These are phyloP conservation scores for Myxozyma vanderwaltii DNA, from an alignment of 805 yeast species.

Conservation along the genomic window DNA sequence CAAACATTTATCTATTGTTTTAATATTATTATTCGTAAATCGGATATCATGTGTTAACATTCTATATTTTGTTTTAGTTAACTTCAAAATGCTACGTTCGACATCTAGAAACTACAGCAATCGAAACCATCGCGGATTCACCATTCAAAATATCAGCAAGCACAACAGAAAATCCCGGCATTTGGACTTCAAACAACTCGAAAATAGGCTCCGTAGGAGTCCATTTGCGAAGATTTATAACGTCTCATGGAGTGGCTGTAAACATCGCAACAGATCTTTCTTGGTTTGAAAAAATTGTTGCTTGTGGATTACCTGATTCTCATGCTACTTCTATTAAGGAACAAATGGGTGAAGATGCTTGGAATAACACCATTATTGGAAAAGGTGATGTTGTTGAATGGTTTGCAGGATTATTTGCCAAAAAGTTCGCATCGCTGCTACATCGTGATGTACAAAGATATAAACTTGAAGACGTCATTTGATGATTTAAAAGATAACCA, in stretches of 20 bases:
- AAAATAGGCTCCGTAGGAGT: slow-evolving; percentile 91
- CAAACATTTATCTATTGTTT: too few relatives aligned
- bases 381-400: slow-evolving; percentile 2
- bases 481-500: too few relatives aligned
- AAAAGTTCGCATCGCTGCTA: background rate
- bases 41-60: too few relatives aligned
- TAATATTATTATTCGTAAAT: too few relatives aligned
- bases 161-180: slow-evolving; percentile 78
- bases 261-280: slow-evolving; percentile 74
- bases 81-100: slow-evolving; percentile 68
- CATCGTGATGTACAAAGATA: background rate
- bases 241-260: slow-evolving; percentile 87
- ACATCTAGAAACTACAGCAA: slow-evolving; percentile 52
- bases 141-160: slow-evolving; percentile 44
- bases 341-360: background rate
- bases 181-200: slow-evolving; percentile 60
- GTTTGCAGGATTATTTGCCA: slow-evolving; percentile 3
- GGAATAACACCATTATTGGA: background rate
- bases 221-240: slow-evolving; percentile 77
- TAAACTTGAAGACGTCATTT: background rate
- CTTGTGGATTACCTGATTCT: slow-evolving; percentile 80
- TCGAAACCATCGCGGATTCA: slow-evolving; percentile 10
- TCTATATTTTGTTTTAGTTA: too few relatives aligned
- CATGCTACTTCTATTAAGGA: slow-evolving; percentile 56
- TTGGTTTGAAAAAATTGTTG: slow-evolving; percentile 68